Evolutionary conservation across 1,284 basidiomycete species (phyloP).

Genomic region (Trametes versicolor): DNA sequence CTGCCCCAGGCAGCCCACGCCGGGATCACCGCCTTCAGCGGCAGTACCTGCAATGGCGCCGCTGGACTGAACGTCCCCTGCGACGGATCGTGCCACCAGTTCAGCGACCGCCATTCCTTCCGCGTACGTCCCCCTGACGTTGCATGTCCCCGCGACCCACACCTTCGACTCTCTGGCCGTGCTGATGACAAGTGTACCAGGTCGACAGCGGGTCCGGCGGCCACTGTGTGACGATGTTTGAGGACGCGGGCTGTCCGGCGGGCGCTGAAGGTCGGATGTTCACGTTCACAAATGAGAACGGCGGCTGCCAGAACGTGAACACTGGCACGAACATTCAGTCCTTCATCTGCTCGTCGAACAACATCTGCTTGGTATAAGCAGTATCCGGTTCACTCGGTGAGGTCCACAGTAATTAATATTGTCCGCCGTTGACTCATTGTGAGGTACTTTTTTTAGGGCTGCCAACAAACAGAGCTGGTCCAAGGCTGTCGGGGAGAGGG

Average conservation of each 20-base stretch:
- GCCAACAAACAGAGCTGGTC: too few relatives aligned
- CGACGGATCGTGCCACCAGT: conserved; percentile 4
- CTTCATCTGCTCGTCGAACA: not conserved
- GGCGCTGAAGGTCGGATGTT: not conserved
- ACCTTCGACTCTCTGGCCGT: not conserved
- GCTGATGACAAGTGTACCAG: not conserved
- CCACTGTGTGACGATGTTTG: conserved; percentile 2
- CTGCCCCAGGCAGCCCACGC: not conserved
- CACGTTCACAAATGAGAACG: not conserved
- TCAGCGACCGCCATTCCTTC: not conserved
- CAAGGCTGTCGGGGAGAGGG: too few relatives aligned
- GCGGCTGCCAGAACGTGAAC: not conserved
- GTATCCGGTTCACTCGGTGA: not conserved
- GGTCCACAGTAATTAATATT: not conserved
- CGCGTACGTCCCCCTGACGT: not conserved
- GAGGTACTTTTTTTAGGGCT: too few relatives aligned
- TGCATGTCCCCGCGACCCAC: not conserved
- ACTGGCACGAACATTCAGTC: conserved; percentile 2
- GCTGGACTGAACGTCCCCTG: conserved; percentile 1
- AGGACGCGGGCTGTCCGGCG: not conserved
- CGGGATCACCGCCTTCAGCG: conserved; percentile 1
- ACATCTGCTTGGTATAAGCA: not conserved
- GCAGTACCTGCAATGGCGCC: not conserved
- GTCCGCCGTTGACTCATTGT: too few relatives aligned
- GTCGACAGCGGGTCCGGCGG: not conserved